These are phyloP conservation scores for Protoeuglena noctilucae DNA, from an alignment of 139 green algal species.

Conservation along the genomic window DNA sequence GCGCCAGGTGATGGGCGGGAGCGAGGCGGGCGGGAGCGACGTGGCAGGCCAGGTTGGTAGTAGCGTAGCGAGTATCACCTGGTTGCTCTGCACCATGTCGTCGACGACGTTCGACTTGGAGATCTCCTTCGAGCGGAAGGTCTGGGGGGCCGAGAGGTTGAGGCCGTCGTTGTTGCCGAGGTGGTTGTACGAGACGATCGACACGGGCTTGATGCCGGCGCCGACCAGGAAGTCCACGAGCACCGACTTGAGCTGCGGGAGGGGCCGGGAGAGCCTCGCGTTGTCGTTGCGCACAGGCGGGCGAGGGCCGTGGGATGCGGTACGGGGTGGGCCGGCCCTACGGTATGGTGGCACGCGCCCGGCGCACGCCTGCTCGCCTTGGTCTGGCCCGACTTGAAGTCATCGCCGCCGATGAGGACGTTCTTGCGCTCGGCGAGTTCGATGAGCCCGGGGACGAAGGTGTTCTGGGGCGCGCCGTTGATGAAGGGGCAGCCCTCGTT, in stretches of 20 bases:
- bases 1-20: not conserved
- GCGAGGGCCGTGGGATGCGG: too few species aligned
- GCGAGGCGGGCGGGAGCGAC: too few species aligned
- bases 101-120: conserved; percentile 96
- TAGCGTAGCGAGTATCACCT: too few species aligned
- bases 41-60: too few species aligned
- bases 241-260: conserved; percentile 97
- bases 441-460: conserved; percentile 79
- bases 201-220: conserved; percentile 91
- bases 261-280: too few species aligned
- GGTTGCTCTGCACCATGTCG: conserved; percentile 93
- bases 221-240: conserved; percentile 95
- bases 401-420: conserved; percentile 91
- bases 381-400: conserved; percentile 91
- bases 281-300: too few species aligned
- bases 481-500: conserved; percentile 91
- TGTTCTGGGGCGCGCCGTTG: conserved; percentile 96
- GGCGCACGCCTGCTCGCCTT: too few species aligned
- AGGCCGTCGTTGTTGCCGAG: conserved; percentile 98
- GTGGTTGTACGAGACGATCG: conserved; percentile 98
- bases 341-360: too few species aligned
- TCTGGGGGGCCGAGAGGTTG: conserved; percentile 86
- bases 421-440: conserved; percentile 30
- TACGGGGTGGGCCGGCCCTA: too few species aligned
- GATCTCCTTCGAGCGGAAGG: conserved; percentile 84